phyloP scores from a whole-genome alignment of 139 green algal species.

The Tetratostichococcus sp. region DNA sequence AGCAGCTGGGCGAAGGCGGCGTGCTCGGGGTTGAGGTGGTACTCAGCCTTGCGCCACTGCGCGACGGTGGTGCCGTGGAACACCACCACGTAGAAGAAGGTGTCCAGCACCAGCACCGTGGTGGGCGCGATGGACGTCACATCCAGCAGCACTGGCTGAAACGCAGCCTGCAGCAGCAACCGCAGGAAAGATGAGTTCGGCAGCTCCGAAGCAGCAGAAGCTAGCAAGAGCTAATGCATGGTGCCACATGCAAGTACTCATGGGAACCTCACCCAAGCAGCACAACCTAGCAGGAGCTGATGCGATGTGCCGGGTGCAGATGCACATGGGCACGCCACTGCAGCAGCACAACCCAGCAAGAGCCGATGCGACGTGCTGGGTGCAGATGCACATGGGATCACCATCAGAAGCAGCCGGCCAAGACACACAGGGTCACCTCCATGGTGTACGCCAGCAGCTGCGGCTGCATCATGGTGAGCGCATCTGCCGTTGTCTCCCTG shows the following conservation, averaged over 20 bases:
- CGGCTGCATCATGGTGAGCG: conserved; percentile 93
- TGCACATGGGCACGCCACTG: no score
- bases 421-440: conserved; percentile 8
- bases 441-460: conserved; percentile 84
- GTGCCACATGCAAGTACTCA: no score
- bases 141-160: conserved; percentile 92
- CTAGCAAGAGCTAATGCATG: no score
- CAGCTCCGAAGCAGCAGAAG: no score
- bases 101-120: conserved; percentile 91
- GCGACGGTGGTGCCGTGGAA: conserved; percentile 91
- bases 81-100: conserved; percentile 95
- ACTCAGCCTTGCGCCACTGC: conserved; percentile 89
- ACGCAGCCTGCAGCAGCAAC: conserved; percentile 10
- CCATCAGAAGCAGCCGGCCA: no score
- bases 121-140: conserved; percentile 83
- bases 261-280: no score
- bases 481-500: conserved; percentile 74
- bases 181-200: conserved; percentile 11
- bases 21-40: conserved; percentile 86
- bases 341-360: no score
- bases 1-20: conserved; percentile 85
- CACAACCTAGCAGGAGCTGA: no score
- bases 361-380: no score
- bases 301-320: no score
- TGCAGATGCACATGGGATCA: no score